Evolutionary conservation across 441 rosid genomes (phyloP).

Genomic region (Euphorbia corollata): DNA sequence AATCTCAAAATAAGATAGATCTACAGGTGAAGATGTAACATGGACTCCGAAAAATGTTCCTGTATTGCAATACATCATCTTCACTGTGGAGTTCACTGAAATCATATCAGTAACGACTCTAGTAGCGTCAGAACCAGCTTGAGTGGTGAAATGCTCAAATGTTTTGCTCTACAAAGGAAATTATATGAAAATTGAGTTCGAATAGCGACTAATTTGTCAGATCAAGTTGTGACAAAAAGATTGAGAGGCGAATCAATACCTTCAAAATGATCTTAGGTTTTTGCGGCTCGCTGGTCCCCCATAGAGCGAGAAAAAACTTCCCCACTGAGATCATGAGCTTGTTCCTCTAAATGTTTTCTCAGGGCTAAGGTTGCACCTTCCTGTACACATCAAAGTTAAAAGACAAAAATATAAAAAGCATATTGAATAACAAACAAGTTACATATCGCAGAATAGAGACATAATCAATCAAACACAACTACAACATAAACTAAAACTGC

Average conservation of each 20-base stretch:
- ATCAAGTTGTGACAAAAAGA: not conserved
- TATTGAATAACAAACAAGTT: not conserved
- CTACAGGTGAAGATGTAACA: slow-evolving; percentile 65
- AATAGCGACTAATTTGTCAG: not conserved
- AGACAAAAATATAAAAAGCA: not conserved
- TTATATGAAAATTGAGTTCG: not conserved
- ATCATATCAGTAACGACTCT: slow-evolving; percentile 91
- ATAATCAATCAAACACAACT: slow-evolving; percentile 1
- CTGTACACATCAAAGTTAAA: slow-evolving; percentile 27
- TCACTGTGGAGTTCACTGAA: slow-evolving; percentile 63
- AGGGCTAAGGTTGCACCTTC: slow-evolving; percentile 81
- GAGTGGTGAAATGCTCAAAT: slow-evolving; percentile 66
- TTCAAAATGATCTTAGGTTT: slow-evolving; percentile 75
- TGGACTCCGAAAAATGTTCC: slow-evolving; percentile 95
- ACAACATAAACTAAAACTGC: not conserved
- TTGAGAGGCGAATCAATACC: slow-evolving; percentile 25
- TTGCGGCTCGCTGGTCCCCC: slow-evolving; percentile 75
- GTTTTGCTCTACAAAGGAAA: slow-evolving; percentile 46
- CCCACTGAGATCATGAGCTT: slow-evolving; percentile 79
- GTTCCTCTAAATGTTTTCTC: slow-evolving; percentile 79
- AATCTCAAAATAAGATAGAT: slow-evolving; percentile 58
- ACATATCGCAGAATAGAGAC: not conserved
- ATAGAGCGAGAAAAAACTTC: slow-evolving; percentile 83
- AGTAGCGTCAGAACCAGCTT: slow-evolving; percentile 78
- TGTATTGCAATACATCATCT: slow-evolving; percentile 61